Evolutionary conservation across 176 grass and related monocot genomes (phyloP).

Genomic region (Oropetium thomaeum): DNA sequence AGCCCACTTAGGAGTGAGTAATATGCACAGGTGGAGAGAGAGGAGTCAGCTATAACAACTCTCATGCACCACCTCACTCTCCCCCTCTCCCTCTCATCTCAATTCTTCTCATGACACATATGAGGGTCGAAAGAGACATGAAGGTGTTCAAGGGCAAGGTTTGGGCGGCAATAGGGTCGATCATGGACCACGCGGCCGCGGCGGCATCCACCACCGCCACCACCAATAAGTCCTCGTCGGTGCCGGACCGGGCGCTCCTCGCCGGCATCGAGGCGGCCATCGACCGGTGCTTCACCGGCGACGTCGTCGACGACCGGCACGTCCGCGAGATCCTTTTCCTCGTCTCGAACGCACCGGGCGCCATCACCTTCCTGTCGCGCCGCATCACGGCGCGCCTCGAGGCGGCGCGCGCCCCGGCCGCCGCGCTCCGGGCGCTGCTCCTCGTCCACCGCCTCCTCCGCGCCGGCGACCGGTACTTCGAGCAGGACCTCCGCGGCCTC

Average conservation of each 20-base stretch:
- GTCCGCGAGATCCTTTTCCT: conserved; percentile 91
- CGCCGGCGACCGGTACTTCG: conserved; percentile 79
- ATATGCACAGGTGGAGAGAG: conserved; percentile 13
- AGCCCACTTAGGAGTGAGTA: conserved; percentile 31
- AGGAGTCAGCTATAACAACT: conserved; percentile 43
- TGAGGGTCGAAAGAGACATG: conserved; percentile 51
- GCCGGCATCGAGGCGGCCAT: conserved; percentile 65
- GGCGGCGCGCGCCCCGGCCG: conserved; percentile 38
- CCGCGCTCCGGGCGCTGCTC: conserved; percentile 58
- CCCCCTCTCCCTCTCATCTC: conserved; percentile 12
- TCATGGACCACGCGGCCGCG: conserved; percentile 56
- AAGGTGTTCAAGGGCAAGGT: conserved; percentile 82
- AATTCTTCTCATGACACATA: conserved; percentile 33
- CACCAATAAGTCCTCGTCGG: conserved; percentile 20
- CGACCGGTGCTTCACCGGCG: conserved; percentile 60
- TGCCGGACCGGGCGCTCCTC: conserved; percentile 50
- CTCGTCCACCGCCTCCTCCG: conserved; percentile 91
- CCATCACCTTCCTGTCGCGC: conserved; percentile 81
- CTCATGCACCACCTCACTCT: conserved; percentile 28
- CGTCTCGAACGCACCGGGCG: conserved; percentile 85
- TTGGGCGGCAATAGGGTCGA: conserved; percentile 60
- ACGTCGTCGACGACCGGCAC: conserved; percentile 43
- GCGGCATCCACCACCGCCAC: background rate
- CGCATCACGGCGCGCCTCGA: conserved; percentile 71
- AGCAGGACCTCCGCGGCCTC: conserved; percentile 68